Evolutionary conservation across 768 basidiomycete genomes (phyloP).

Genomic region (Cystofilobasidium ferigula): DNA sequence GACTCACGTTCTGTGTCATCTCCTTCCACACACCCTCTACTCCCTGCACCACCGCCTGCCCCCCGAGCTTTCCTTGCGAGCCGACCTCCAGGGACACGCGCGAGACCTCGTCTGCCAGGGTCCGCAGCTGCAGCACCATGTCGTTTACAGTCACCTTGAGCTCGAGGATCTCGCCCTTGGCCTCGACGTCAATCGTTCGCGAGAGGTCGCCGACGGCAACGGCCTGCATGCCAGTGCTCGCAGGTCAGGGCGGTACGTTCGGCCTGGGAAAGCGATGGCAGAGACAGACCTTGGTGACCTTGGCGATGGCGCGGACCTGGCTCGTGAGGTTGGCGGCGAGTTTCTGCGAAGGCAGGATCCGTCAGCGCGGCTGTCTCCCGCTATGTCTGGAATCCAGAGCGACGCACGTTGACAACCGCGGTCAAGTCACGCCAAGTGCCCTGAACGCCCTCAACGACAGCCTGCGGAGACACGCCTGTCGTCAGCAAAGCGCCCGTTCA

Average conservation of each 20-base stretch:
- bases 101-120: slow-evolving; percentile 50
- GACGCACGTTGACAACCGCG: slow-evolving; percentile 58
- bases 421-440: slow-evolving; percentile 90
- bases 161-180: slow-evolving; percentile 63
- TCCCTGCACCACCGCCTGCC: slow-evolving; percentile 81
- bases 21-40: slow-evolving; percentile 95
- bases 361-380: background rate
- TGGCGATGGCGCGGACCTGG: slow-evolving; percentile 73
- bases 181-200: slow-evolving; percentile 81
- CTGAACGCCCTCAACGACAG: slow-evolving; percentile 77
- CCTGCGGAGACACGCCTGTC: slow-evolving; percentile 52
- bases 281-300: slow-evolving; percentile 63
- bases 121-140: slow-evolving; percentile 51
- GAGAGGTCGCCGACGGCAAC: slow-evolving; percentile 84
- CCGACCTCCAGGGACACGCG: slow-evolving; percentile 86
- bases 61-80: slow-evolving; percentile 83
- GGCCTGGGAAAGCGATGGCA: background rate
- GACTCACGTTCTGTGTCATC: slow-evolving; percentile 46
- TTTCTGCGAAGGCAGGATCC: slow-evolving; percentile 8
- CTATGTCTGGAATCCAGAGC: background rate
- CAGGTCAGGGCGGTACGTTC: background rate
- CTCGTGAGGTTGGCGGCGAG: slow-evolving; percentile 41
- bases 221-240: background rate
- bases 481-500: background rate
- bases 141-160: slow-evolving; percentile 71